phyloP scores from a whole-genome alignment of 1,139 yeast species.

The Sugiyamaella pinicola region DNA sequence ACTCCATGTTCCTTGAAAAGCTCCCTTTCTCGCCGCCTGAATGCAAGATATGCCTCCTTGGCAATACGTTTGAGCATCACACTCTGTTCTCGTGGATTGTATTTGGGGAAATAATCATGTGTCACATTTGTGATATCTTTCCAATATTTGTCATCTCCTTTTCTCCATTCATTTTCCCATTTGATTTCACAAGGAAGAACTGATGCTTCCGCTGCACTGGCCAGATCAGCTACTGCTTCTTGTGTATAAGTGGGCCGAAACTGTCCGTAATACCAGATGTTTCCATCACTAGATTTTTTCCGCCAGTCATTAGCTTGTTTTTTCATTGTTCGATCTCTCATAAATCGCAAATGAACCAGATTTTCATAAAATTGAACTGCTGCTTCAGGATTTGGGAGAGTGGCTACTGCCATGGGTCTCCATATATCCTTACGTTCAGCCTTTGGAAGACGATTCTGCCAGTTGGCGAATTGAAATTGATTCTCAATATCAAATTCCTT shows the following conservation, averaged over 20 bases:
- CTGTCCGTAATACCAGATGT: constrained; percentile 72
- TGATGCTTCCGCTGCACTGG: constrained; percentile 68
- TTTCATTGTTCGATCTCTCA: constrained; percentile 63
- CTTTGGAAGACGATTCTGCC: constrained; percentile 82
- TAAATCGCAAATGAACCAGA: constrained; percentile 68
- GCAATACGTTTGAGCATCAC: constrained; percentile 61
- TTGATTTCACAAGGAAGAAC: constrained; percentile 50
- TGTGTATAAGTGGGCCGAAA: constrained; percentile 88
- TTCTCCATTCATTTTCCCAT: constrained; percentile 89
- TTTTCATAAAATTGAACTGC: constrained; percentile 78
- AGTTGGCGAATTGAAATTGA: constrained; percentile 63
- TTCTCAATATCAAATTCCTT: constrained; percentile 71
- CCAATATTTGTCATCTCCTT: constrained; percentile 76
- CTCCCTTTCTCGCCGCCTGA: constrained; percentile 14
- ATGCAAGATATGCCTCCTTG: constrained; percentile 34
- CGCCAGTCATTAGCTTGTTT: constrained; percentile 69
- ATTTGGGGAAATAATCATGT: constrained; percentile 62
- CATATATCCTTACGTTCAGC: constrained; percentile 76
- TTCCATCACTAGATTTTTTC: constrained; percentile 72
- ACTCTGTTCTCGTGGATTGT: constrained; percentile 65
- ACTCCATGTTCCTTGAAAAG: constrained; percentile 6
- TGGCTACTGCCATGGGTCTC: constrained; percentile 88
- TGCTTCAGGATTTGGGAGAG: constrained; percentile 61
- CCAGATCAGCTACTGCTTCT: constrained; percentile 88
- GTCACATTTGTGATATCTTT: constrained; percentile 47